Evolutionary conservation across 2,329 filamentous ascomycete genomes (phyloP).

Genomic region (Hypoxylon sp.): DNA sequence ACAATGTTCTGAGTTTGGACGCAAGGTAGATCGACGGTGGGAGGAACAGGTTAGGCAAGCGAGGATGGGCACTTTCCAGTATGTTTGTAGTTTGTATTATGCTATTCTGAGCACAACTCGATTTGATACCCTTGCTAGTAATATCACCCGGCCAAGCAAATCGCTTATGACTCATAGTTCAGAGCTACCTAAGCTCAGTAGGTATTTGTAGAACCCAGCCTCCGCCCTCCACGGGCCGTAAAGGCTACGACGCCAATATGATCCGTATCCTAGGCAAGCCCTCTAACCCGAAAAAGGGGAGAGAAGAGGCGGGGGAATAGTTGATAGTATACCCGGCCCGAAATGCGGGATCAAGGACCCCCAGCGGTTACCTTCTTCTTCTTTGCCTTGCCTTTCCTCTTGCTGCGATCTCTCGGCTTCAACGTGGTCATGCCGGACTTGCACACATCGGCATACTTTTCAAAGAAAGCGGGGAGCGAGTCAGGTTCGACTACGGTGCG

Average conservation of each 20-base stretch:
- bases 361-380: slow-evolving; percentile 70
- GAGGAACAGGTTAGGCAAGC: background rate
- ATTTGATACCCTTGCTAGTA: background rate
- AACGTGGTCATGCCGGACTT: slow-evolving; percentile 89
- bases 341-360: slow-evolving; percentile 47
- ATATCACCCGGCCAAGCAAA: background rate
- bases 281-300: background rate
- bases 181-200: background rate
- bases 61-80: background rate
- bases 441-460: slow-evolving; percentile 89
- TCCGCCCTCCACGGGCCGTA: background rate
- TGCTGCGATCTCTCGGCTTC: slow-evolving; percentile 94
- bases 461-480: slow-evolving; percentile 85
- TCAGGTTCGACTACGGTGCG: slow-evolving; percentile 86
- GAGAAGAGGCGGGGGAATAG: background rate
- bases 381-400: slow-evolving; percentile 85
- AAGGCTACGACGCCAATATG: background rate
- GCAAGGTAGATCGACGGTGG: background rate
- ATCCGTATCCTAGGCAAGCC: background rate
- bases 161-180: slow-evolving; percentile 2
- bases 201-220: background rate
- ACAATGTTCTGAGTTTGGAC: background rate
- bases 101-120: background rate
- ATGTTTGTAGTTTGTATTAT: slow-evolving; percentile 15
- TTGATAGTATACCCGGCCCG: background rate